Evolutionary conservation across 495 filamentous ascomycete genomes (phyloP), one percentile per base, ranked within the genome.

Genomic region (Trichoderma orchidacearum): DNA sequence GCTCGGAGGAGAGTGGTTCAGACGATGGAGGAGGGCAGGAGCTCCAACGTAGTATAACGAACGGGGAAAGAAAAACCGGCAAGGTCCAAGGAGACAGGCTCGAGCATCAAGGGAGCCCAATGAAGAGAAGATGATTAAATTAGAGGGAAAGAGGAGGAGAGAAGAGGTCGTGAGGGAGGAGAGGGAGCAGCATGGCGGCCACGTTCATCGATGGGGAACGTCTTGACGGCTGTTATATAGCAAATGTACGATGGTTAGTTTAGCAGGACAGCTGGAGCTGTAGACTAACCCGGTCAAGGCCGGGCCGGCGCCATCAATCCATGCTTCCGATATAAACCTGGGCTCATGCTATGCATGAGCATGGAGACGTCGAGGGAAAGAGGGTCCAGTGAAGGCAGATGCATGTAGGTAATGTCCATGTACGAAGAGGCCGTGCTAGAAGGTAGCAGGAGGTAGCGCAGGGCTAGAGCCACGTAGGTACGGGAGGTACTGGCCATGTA

Each of bases 301-400:
- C 29, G 18, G 52, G 4, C 28, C 30, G 30, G 53, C 53, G 53
- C 53, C 53, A 27, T 55, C 23, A 36, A 55, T 30, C n/a, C 31
- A 34, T 25, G 41, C 41, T 48, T 48, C 41, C 41, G 41, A 48
- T 48, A 48, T 48, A 21, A n/a, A n/a, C 31, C 53, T 12, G 8
- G 53, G 30, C 53, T 31, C 35, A 55, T 55, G 53, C 32, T 31
- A 55, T 55, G 53, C 53, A 55, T 55, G 53, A 35, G 30, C 53
- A 34, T 27, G 53, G 53, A 55, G 53, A 34, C 53, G 31, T 13
- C 27, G 32, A n/a, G n/a, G 32, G 3, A 11, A 35, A 23, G 41
- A 48, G 41, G 41, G 41, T 48, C 41, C 27, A 23, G 32, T 13
- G 8, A 48, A n/a, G 7, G 17, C 34, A 36, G 11, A 15, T 36